phyloP scores from a whole-genome alignment of 192 early-diverging fungal species.

The Entophlyctis helioformis region DNA sequence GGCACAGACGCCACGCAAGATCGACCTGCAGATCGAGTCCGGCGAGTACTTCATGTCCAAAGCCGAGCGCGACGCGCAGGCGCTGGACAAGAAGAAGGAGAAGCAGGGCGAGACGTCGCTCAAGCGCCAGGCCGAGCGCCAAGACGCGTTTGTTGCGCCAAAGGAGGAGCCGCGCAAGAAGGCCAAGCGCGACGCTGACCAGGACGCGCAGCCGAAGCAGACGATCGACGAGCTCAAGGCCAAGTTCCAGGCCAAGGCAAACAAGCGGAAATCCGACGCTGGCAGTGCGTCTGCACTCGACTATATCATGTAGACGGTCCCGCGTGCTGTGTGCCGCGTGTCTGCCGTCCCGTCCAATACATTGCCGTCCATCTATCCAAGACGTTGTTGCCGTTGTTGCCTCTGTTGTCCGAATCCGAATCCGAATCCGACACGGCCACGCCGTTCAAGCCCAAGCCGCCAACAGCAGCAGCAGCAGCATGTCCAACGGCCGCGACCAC shows the following conservation, averaged over 20 bases:
- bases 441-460: too few relatives aligned
- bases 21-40: conserved; percentile 85
- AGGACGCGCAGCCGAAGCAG: background rate
- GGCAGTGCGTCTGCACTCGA: background rate
- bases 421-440: too few relatives aligned
- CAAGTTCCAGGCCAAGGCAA: conserved; percentile 25
- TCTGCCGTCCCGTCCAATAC: too few relatives aligned
- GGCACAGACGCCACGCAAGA: conserved; percentile 61
- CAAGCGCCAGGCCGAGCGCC: conserved; percentile 59
- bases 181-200: background rate
- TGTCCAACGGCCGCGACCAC: too few relatives aligned
- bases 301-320: too few relatives aligned
- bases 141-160: conserved; percentile 72
- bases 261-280: background rate
- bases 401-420: too few relatives aligned
- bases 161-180: conserved; percentile 28
- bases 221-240: conserved; percentile 29
- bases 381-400: too few relatives aligned
- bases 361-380: too few relatives aligned
- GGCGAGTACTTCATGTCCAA: conserved; percentile 89
- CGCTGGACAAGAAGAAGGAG: conserved; percentile 61
- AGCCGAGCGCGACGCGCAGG: conserved; percentile 16
- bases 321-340: too few relatives aligned
- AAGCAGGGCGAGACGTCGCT: conserved; percentile 53
- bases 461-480: too few relatives aligned